A percentile compares a stretch with the other conserved stretches of the same genome.
Evolutionary conservation across 2,329 filamentous ascomycete species (phyloP).

Genomic region (Raffaelea arxii): DNA sequence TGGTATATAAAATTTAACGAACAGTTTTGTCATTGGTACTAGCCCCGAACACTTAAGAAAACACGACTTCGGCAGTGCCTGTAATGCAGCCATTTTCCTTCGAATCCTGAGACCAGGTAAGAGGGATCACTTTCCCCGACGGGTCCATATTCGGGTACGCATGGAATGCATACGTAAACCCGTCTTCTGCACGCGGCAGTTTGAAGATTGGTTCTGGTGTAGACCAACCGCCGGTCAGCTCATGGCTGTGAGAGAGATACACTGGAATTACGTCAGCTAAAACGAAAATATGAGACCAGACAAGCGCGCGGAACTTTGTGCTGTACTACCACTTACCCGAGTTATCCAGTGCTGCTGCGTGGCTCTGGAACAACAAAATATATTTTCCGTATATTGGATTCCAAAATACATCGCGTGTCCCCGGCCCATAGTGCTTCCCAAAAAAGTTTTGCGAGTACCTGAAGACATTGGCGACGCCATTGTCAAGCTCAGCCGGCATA

Average conservation of each 20-base stretch:
- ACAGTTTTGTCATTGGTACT: not conserved
- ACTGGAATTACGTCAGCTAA: not conserved
- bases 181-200: constrained; percentile 8
- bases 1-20: too few relatives aligned
- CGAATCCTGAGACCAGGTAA: constrained; percentile 12
- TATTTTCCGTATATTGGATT: constrained; percentile 9
- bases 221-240: constrained; percentile 11
- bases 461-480: constrained; percentile 10
- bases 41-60: constrained; percentile 4
- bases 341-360: constrained; percentile 10
- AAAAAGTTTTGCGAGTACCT: constrained; percentile 9
- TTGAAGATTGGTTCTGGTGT: constrained; percentile 6
- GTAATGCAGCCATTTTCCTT: constrained; percentile 10
- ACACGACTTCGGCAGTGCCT: constrained; percentile 9
- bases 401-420: constrained; percentile 13
- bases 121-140: constrained; percentile 6
- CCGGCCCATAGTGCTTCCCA: constrained; percentile 13
- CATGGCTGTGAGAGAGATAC: constrained; percentile 9
- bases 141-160: constrained; percentile 12
- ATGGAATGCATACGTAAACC: constrained; percentile 12
- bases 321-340: not conserved
- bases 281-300: not conserved
- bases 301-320: too few relatives aligned
- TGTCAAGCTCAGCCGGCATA: constrained; percentile 9
- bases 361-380: constrained; percentile 12